These are phyloP conservation scores for Aureobasidium zeae DNA, from an alignment of 2,329 filamentous ascomycete species.

Conservation along the genomic window DNA sequence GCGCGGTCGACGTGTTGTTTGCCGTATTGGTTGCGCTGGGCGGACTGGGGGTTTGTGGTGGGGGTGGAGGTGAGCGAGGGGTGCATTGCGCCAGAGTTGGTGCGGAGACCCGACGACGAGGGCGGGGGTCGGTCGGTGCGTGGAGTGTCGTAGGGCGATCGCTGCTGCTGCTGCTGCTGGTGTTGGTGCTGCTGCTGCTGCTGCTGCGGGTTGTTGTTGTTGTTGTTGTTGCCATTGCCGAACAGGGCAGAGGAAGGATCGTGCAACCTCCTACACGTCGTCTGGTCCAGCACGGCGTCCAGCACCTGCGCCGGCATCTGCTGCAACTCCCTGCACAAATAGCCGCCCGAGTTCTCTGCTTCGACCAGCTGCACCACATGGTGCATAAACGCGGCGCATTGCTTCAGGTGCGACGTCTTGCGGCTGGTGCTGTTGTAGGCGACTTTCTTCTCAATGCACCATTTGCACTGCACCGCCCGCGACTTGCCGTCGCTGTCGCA, in stretches of 20 bases:
- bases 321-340: slow-evolving; percentile 1
- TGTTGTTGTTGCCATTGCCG: background rate
- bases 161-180: slow-evolving; percentile 2
- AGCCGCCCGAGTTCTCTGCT: slow-evolving; percentile 3
- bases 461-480: slow-evolving; percentile 14
- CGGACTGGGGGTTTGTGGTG: background rate
- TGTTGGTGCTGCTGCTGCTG: background rate
- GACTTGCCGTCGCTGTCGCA: slow-evolving; percentile 14
- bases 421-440: slow-evolving; percentile 14
- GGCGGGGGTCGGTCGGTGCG: slow-evolving; percentile 4
- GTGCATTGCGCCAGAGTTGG: background rate
- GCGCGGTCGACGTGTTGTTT: slow-evolving; percentile 1
- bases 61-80: background rate
- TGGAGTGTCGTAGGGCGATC: too few species aligned
- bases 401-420: slow-evolving; percentile 12
- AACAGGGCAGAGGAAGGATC: background rate
- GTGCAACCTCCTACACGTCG: background rate
- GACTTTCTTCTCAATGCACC: slow-evolving; percentile 14
- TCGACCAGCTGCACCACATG: slow-evolving; percentile 9
- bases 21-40: slow-evolving; percentile 1
- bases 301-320: slow-evolving; percentile 1
- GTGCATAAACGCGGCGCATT: slow-evolving; percentile 12
- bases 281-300: slow-evolving; percentile 5
- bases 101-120: background rate
- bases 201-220: too few species aligned